Evolutionary conservation across 2,329 filamentous ascomycete genomes (phyloP).

Genomic region (Clarireedia hainanense): DNA sequence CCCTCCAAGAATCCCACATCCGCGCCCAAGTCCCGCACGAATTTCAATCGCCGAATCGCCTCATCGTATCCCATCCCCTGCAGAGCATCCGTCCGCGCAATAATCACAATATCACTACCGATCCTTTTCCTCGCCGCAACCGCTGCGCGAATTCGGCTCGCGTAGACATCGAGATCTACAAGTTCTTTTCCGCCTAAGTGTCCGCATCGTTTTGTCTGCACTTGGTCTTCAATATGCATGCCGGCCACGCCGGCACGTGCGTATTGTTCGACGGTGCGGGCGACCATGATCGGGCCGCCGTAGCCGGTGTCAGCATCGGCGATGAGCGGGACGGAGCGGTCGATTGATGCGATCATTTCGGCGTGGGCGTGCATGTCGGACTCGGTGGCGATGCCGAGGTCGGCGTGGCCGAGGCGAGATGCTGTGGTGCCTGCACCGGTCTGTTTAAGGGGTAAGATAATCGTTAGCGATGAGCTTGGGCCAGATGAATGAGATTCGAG

Average conservation of each 20-base stretch:
- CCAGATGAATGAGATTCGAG: neutral
- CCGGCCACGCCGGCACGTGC: slow-evolving; percentile 45
- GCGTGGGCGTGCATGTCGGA: slow-evolving; percentile 46
- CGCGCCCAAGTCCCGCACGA: slow-evolving; percentile 45
- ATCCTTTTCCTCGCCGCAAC: slow-evolving; percentile 39
- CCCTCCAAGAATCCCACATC: slow-evolving; percentile 56
- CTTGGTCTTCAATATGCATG: slow-evolving; percentile 56
- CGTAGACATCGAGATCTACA: slow-evolving; percentile 32
- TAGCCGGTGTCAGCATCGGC: slow-evolving; percentile 48
- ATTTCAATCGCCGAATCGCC: slow-evolving; percentile 41
- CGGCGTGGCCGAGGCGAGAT: slow-evolving; percentile 40
- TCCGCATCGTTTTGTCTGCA: slow-evolving; percentile 57
- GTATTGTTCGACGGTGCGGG: slow-evolving; percentile 24
- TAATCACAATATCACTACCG: slow-evolving; percentile 47
- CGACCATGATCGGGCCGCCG: slow-evolving; percentile 40
- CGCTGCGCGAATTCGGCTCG: slow-evolving; percentile 47
- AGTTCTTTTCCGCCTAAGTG: slow-evolving; percentile 55
- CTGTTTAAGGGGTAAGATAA: slow-evolving; percentile 22
- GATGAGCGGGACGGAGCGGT: slow-evolving; percentile 39
- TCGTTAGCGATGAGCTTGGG: neutral
- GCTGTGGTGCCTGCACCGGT: slow-evolving; percentile 44
- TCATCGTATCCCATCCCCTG: slow-evolving; percentile 50
- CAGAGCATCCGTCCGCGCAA: slow-evolving; percentile 56
- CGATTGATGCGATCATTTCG: slow-evolving; percentile 44
- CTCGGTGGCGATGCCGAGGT: slow-evolving; percentile 42